These are phyloP conservation scores for Fusarium staphyleae DNA, from an alignment of 2,329 filamentous ascomycete species.

Conservation along the genomic window DNA sequence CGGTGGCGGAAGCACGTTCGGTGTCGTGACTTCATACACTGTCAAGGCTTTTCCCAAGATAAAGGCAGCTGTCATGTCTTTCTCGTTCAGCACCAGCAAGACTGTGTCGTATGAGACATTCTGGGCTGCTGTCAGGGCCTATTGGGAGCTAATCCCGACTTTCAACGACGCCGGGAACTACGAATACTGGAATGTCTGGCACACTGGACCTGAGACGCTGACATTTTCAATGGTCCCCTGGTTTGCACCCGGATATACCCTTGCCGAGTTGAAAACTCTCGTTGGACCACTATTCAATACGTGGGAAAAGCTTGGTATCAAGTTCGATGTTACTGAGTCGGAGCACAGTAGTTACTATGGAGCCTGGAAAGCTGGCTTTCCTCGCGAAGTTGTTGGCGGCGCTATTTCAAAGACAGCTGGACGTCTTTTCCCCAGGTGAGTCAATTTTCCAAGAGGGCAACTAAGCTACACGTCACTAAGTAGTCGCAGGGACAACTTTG, in stretches of 20 bases:
- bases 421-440: constrained; percentile 34
- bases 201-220: constrained; percentile 14
- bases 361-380: constrained; percentile 35
- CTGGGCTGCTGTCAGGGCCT: constrained; percentile 30
- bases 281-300: constrained; percentile 18
- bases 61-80: constrained; percentile 33
- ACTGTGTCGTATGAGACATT: constrained; percentile 25
- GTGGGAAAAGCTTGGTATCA: constrained; percentile 24
- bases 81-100: constrained; percentile 26
- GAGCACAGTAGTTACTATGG: constrained; percentile 31
- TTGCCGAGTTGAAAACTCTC: constrained; percentile 22
- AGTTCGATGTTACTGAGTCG: constrained; percentile 12
- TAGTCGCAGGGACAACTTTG: constrained; percentile 21
- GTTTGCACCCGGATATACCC: constrained; percentile 33
- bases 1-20: constrained; percentile 49
- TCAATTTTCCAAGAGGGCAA: too few relatives aligned
- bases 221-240: constrained; percentile 33
- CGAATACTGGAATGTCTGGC: constrained; percentile 35
- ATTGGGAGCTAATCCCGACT: constrained; percentile 20
- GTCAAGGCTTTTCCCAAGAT: constrained; percentile 50
- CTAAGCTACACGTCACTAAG: neutral
- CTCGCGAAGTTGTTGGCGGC: constrained; percentile 23
- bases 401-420: constrained; percentile 30
- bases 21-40: constrained; percentile 43
- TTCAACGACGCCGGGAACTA: constrained; percentile 34